phyloP scores from a whole-genome alignment of 805 yeast genomes.

The Candida silvatica region DNA sequence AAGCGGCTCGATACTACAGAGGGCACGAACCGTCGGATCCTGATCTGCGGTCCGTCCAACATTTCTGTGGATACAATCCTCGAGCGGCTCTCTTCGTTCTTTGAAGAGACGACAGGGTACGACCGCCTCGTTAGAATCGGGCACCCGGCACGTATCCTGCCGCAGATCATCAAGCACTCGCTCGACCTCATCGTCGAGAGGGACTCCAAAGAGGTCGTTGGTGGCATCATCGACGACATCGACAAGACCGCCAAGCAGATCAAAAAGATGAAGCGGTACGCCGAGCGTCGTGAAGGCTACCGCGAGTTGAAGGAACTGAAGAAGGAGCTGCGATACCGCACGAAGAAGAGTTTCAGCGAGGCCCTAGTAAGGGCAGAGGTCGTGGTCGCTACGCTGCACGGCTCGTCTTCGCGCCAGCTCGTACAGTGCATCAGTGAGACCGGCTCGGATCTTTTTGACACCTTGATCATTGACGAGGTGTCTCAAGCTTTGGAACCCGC shows the following conservation, averaged over 20 bases:
- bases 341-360: conserved; percentile 51
- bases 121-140: conserved; percentile 67
- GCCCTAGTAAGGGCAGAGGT: conserved; percentile 56
- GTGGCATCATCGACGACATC: conserved; percentile 67
- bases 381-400: conserved; percentile 79
- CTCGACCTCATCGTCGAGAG: conserved; percentile 61
- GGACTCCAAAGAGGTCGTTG: conserved; percentile 49
- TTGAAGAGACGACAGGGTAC: conserved; percentile 23
- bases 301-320: conserved; percentile 57
- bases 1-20: conserved; percentile 5
- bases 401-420: conserved; percentile 69
- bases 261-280: conserved; percentile 35
- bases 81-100: conserved; percentile 51
- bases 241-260: conserved; percentile 36
- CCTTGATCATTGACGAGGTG: conserved; percentile 89
- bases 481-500: conserved; percentile 93
- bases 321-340: conserved; percentile 62
- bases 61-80: conserved; percentile 86
- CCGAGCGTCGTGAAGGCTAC: conserved; percentile 62
- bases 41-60: conserved; percentile 93
- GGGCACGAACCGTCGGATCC: conserved; percentile 33
- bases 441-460: conserved; percentile 47
- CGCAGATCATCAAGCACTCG: conserved; percentile 57
- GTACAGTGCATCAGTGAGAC: conserved; percentile 32
- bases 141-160: conserved; percentile 82